Conservation (phyloP, 2,329 filamentous ascomycete species). For the Nectriaceae sp. region DNA sequence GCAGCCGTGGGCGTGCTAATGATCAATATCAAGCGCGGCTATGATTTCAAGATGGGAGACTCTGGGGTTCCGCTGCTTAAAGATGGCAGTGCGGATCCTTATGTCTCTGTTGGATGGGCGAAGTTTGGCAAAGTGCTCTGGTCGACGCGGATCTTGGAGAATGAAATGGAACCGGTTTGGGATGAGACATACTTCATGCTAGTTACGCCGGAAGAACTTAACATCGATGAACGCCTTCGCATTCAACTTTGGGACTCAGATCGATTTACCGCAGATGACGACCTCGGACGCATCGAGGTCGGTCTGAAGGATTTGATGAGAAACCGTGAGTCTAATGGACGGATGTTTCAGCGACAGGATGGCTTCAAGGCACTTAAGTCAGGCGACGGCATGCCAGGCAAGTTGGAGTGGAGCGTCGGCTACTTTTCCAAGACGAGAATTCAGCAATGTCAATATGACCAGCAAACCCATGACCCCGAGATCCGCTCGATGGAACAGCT, state of each 20-base stretch:
- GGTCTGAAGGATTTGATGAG: conserved; percentile 67
- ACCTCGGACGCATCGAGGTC: conserved; percentile 72
- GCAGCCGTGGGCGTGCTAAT: conserved; percentile 64
- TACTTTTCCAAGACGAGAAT: conserved; percentile 70
- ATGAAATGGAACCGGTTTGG: conserved; percentile 70
- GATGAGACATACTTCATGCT: conserved; percentile 70
- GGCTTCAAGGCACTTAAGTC: conserved; percentile 65
- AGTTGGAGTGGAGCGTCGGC: conserved; percentile 68
- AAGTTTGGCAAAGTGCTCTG: conserved; percentile 70
- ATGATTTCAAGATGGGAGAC: conserved; percentile 73
- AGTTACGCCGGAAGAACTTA: conserved; percentile 70
- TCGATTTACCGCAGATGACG: conserved; percentile 70
- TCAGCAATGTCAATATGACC: conserved; percentile 59
- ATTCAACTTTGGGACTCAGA: conserved; percentile 78
- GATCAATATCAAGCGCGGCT: conserved; percentile 66
- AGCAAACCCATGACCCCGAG: conserved; percentile 60
- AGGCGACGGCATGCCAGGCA: conserved; percentile 69
- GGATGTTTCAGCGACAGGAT: conserved; percentile 64
- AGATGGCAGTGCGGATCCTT: conserved; percentile 66
- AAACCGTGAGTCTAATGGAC: conserved; percentile 57
- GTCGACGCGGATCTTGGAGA: conserved; percentile 62
- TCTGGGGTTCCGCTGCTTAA: conserved; percentile 60
- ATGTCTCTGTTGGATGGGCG: conserved; percentile 73
- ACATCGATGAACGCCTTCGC: conserved; percentile 69
- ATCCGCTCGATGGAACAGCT: conserved; percentile 61